These are phyloP conservation scores for Dendrobium huoshanense DNA, from an alignment of 106 monocot genomes.

Conservation along the genomic window DNA sequence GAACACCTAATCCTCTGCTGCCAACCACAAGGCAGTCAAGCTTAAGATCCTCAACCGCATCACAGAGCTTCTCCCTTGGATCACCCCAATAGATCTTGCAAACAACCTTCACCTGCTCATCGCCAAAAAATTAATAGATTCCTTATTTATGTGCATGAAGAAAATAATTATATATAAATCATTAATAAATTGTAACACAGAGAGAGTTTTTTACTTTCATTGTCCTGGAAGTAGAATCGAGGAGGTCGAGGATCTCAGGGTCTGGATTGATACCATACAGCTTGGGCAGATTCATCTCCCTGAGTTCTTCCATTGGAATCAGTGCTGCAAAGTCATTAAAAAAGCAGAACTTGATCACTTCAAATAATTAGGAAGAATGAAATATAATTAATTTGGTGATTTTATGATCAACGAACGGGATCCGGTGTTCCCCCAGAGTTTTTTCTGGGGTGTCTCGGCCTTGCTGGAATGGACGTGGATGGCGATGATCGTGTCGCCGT, in stretches of 20 bases:
- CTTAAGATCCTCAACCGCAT: conserved; percentile 53
- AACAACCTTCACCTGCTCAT: conserved; percentile 39
- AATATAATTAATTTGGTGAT: background rate
- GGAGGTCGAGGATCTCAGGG: conserved; percentile 47
- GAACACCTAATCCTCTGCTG: conserved; percentile 50
- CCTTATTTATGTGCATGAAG: background rate
- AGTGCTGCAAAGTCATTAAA: conserved; percentile 27
- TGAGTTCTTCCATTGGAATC: conserved; percentile 62
- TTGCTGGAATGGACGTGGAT: conserved; percentile 31
- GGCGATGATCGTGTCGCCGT: conserved; percentile 54
- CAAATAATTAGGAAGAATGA: background rate
- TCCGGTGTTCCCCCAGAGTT: conserved; percentile 37
- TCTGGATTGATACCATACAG: conserved; percentile 47
- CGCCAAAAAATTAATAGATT: background rate
- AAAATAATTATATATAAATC: background rate
- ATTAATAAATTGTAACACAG: background rate
- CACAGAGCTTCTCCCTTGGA: conserved; percentile 67
- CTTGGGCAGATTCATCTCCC: conserved; percentile 39
- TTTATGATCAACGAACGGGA: conserved; percentile 28
- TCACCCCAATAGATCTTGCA: conserved; percentile 89
- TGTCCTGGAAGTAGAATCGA: conserved; percentile 48
- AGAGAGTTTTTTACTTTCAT: conserved; percentile 24
- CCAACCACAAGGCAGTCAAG: conserved; percentile 69
- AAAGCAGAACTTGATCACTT: background rate
- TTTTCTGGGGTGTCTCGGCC: conserved; percentile 34